phyloP scores from a whole-genome alignment of 495 filamentous ascomycete genomes.

The Gamarada debralockiae region DNA sequence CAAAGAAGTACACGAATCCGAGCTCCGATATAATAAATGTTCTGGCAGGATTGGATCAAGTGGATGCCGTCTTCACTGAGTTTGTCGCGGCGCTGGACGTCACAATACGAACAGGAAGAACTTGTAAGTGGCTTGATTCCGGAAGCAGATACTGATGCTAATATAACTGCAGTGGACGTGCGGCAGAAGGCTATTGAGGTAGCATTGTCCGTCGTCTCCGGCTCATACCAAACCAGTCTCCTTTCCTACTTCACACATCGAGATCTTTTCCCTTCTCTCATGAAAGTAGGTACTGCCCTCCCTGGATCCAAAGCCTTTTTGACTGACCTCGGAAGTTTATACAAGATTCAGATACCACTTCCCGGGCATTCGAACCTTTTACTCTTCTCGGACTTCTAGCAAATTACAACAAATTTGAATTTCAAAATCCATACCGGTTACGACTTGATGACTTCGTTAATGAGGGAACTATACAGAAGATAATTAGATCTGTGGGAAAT shows the following conservation, averaged over 20 bases:
- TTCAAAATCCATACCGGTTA: constrained; percentile 93
- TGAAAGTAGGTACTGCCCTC: constrained; percentile 63
- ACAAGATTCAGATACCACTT: constrained; percentile 67
- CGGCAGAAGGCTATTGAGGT: constrained; percentile 77
- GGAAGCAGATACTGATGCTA: background rate
- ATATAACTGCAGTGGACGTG: constrained; percentile 52
- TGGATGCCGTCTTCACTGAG: constrained; percentile 81
- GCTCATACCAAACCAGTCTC: constrained; percentile 89
- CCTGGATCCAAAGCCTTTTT: background rate
- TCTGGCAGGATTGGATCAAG: constrained; percentile 80
- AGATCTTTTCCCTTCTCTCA: constrained; percentile 89
- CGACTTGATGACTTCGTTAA: constrained; percentile 98
- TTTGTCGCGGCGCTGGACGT: constrained; percentile 80
- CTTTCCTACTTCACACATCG: constrained; percentile 93
- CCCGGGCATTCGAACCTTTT: constrained; percentile 68
- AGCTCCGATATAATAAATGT: constrained; percentile 92
- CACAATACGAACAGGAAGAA: constrained; percentile 74
- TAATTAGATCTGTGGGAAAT: constrained; percentile 68
- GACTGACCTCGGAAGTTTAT: constrained; percentile 58
- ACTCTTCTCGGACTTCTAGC: constrained; percentile 82
- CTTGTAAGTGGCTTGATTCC: constrained; percentile 44
- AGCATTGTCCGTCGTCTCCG: constrained; percentile 80
- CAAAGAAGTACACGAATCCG: constrained; percentile 91
- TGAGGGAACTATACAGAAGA: constrained; percentile 77
- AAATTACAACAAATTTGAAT: constrained; percentile 99